Percentiles rank a stretch among this genome's conserved stretches.
Evolutionary conservation across 352 stramenopile genomes (phyloP).

Genomic region (Phytophthora constricta): DNA sequence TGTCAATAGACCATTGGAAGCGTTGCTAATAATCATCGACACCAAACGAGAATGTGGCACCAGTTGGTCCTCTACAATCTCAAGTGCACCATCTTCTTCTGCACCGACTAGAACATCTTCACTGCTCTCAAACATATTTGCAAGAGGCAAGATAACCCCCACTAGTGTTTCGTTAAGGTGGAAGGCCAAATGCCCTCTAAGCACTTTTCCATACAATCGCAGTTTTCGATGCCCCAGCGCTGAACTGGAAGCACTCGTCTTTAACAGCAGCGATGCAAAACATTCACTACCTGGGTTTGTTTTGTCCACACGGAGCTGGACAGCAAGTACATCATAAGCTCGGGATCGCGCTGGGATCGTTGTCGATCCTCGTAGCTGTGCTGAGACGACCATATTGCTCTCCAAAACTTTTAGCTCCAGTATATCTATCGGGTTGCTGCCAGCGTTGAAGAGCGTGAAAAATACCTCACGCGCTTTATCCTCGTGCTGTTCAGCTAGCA

Average conservation of each 20-base stretch:
- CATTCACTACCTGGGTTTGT: conserved; percentile 12
- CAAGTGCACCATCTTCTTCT: conserved; percentile 7
- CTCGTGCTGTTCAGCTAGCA: conserved; percentile 37
- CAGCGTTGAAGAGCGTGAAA: conserved; percentile 54
- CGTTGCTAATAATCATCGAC: conserved; percentile 23
- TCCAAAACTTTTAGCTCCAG: conserved; percentile 40
- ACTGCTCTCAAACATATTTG: conserved; percentile 21
- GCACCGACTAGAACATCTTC: conserved; percentile 2
- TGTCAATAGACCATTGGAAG: conserved; percentile 22
- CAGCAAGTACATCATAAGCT: conserved; percentile 39
- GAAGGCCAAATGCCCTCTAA: conserved; percentile 40
- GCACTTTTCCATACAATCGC: conserved; percentile 32
- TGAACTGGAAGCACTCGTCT: conserved; percentile 45
- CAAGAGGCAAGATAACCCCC: conserved; percentile 33
- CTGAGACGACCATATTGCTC: conserved; percentile 39
- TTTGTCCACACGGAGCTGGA: conserved; percentile 37
- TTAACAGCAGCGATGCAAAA: conserved; percentile 39
- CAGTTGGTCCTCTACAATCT: conserved; percentile 2
- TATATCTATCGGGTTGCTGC: conserved; percentile 43
- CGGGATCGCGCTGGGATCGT: conserved; percentile 47
- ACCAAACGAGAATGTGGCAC: conserved; percentile 11
- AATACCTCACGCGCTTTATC: conserved; percentile 33
- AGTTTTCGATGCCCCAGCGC: conserved; percentile 33
- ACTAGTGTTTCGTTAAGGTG: conserved; percentile 42
- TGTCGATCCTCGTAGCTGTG: conserved; percentile 33